phyloP scores from a whole-genome alignment of 306 rosid species.

The Quercus bicolor region DNA sequence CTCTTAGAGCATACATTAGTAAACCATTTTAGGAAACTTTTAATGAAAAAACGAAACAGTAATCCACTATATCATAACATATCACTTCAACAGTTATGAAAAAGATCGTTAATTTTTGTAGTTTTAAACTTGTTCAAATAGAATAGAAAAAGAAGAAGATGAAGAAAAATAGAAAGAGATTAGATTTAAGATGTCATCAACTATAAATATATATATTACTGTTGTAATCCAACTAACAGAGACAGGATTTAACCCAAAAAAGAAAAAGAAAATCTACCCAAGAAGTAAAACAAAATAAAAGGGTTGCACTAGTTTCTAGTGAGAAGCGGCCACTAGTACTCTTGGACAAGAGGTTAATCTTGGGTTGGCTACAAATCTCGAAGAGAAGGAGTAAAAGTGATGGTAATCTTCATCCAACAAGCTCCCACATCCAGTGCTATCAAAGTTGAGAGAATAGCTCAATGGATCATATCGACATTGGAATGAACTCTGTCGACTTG shows the following conservation, averaged over 20 bases:
- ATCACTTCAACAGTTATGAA: fast-evolving
- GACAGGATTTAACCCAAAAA: not conserved
- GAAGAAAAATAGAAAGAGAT: not conserved
- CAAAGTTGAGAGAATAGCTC: slow-evolving; percentile 84
- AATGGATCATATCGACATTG: slow-evolving; percentile 75
- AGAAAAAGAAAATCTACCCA: not conserved
- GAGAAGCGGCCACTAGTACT: slow-evolving; percentile 27
- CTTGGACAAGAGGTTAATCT: slow-evolving; percentile 24
- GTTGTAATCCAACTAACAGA: not conserved
- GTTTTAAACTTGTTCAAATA: not conserved
- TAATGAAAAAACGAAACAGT: no score
- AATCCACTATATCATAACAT: no score
- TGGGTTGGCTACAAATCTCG: slow-evolving; percentile 65
- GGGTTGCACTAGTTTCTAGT: slow-evolving; percentile 5
- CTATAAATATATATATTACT: not conserved
- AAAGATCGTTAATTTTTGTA: no score
- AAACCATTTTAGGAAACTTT: no score
- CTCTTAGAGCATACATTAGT: no score
- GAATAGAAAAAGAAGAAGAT: not conserved
- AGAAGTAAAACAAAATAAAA: not conserved
- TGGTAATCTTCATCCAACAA: slow-evolving; percentile 64
- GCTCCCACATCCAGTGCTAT: slow-evolving; percentile 55
- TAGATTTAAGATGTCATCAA: no score
- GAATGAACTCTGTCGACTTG: slow-evolving; percentile 33
- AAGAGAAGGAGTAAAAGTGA: slow-evolving; percentile 71